phyloP scores from a whole-genome alignment of 2,329 filamentous ascomycete genomes.

The Xylariaceae sp. region DNA sequence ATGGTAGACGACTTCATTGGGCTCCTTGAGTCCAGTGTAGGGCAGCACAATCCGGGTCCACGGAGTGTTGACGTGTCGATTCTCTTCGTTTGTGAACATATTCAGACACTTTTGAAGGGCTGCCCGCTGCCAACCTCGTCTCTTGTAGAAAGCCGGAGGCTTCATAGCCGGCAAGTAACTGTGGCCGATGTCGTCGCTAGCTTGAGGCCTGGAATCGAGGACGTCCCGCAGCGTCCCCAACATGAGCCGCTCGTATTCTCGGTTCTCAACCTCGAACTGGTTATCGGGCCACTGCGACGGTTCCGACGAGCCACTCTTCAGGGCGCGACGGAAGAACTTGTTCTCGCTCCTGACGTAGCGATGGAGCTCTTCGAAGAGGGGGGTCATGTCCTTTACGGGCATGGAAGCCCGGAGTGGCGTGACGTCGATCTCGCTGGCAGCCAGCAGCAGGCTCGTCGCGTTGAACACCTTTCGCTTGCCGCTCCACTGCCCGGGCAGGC shows the following conservation, averaged over 20 bases:
- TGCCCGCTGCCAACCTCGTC: constrained; percentile 37
- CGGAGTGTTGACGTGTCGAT: constrained; percentile 26
- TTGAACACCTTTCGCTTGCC: background rate
- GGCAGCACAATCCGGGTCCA: constrained; percentile 32
- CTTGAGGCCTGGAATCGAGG: no score
- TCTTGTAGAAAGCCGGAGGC: constrained; percentile 11
- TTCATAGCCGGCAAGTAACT: constrained; percentile 3
- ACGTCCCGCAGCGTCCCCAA: no score
- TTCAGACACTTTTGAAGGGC: constrained; percentile 36
- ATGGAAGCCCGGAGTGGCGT: background rate
- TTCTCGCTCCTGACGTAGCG: constrained; percentile 9
- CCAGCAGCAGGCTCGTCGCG: background rate
- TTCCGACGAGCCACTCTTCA: no score
- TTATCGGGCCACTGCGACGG: no score
- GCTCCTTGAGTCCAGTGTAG: constrained; percentile 15
- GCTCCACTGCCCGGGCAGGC: background rate
- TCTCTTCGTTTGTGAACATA: constrained; percentile 30
- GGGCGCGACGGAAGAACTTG: constrained; percentile 4
- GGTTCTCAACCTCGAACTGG: constrained; percentile 28
- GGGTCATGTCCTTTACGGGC: background rate
- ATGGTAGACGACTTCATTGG: constrained; percentile 17
- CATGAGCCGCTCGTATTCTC: constrained; percentile 28
- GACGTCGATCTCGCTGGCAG: no score
- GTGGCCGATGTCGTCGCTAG: no score
- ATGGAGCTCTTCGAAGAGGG: constrained; percentile 4